Conservation (phyloP, 2,329 filamentous ascomycete species). For the Phaeophleospora eucalypticola region DNA sequence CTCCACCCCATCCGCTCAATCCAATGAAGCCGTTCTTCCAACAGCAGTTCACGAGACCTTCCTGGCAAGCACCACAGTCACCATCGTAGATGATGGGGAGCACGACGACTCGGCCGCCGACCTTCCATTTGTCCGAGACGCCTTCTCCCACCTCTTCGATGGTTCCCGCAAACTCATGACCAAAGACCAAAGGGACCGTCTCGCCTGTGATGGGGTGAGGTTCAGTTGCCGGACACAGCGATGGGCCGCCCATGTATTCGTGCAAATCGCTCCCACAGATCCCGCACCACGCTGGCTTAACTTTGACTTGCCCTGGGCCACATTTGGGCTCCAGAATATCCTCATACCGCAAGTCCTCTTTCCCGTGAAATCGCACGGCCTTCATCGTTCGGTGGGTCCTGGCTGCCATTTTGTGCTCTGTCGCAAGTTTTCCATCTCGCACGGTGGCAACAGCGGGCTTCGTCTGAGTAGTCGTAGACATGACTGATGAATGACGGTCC, state of each 20-base stretch:
- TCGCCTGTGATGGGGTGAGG: conserved; percentile 54
- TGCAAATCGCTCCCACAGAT: conserved; percentile 23
- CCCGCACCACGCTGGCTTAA: conserved; percentile 36
- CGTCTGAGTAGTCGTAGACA: background rate
- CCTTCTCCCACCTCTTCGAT: conserved; percentile 51
- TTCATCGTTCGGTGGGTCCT: conserved; percentile 28
- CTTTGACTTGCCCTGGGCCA: conserved; percentile 34
- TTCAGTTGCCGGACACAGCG: conserved; percentile 43
- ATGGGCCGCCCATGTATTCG: conserved; percentile 32
- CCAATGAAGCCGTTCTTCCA: conserved; percentile 53
- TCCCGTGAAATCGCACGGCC: conserved; percentile 37
- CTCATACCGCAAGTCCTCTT: conserved; percentile 34
- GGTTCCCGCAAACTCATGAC: conserved; percentile 51
- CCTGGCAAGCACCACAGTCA: conserved; percentile 49
- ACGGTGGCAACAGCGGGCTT: too few species aligned
- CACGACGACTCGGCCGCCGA: conserved; percentile 44
- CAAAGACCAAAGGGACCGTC: conserved; percentile 49
- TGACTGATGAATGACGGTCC: too few species aligned
- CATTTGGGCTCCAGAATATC: conserved; percentile 32
- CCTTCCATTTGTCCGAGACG: conserved; percentile 43
- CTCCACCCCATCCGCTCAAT: conserved; percentile 51
- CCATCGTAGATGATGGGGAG: conserved; percentile 53
- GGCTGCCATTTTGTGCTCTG: conserved; percentile 9
- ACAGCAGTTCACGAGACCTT: conserved; percentile 53
- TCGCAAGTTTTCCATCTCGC: conserved; percentile 12